These are phyloP conservation scores for Trichopus zeylanicus DNA, from an alignment of 116 monocot genomes.

Conservation along the genomic window DNA sequence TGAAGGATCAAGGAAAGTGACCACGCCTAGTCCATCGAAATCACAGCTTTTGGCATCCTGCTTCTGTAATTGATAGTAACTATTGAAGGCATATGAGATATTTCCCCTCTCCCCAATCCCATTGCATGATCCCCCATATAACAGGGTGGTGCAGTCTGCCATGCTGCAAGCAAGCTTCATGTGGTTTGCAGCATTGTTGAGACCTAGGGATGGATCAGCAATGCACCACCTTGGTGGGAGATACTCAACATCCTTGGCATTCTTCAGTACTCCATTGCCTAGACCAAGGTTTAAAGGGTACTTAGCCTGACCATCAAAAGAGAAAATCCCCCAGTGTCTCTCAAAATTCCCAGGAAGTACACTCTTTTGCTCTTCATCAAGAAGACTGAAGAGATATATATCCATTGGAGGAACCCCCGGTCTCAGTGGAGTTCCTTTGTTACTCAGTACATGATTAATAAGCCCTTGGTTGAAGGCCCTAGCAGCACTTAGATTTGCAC, in stretches of 20 bases:
- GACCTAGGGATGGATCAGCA: constrained; percentile 50
- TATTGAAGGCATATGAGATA: constrained; percentile 88
- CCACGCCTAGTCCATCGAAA: constrained; percentile 87
- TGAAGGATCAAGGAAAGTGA: constrained; percentile 91
- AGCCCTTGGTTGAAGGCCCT: constrained; percentile 87
- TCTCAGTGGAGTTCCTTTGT: constrained; percentile 78
- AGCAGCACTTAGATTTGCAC: constrained; percentile 81
- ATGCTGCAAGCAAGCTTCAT: constrained; percentile 63
- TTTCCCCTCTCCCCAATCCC: constrained; percentile 70
- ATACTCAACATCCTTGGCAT: constrained; percentile 67
- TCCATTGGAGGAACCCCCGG: constrained; percentile 72
- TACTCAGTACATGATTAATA: constrained; percentile 56
- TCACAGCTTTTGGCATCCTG: constrained; percentile 70
- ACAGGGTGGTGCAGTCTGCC: constrained; percentile 79
- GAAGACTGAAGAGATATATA: constrained; percentile 74
- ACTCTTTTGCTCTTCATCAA: constrained; percentile 83
- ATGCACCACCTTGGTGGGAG: constrained; percentile 85
- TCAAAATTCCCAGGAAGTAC: constrained; percentile 83
- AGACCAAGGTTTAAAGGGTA: constrained; percentile 68
- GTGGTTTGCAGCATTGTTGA: constrained; percentile 42
- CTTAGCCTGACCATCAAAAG: constrained; percentile 89
- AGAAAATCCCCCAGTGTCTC: constrained; percentile 88
- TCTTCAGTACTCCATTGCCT: constrained; percentile 47
- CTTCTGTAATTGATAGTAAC: constrained; percentile 79
- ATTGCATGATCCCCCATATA: constrained; percentile 80